These are phyloP conservation scores for Aphanomyces cochlioides DNA, from an alignment of 352 stramenopile genomes.

Conservation along the genomic window DNA sequence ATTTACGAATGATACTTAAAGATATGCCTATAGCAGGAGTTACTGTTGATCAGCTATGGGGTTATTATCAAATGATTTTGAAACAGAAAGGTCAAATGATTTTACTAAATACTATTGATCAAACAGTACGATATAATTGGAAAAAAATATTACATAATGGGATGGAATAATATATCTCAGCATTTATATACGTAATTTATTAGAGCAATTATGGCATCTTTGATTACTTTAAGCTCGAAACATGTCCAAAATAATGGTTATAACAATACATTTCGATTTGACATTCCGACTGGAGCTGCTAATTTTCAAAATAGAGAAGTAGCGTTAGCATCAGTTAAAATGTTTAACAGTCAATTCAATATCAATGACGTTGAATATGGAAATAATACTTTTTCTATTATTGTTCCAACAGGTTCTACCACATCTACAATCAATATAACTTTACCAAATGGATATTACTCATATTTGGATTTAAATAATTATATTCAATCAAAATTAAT, in stretches of 20 bases:
- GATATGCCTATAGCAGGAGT: not conserved
- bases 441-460: conserved; percentile 8
- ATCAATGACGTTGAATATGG: not conserved
- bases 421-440: not conserved
- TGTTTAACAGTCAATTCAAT: conserved; percentile 3
- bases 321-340: not conserved
- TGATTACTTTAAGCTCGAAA: not conserved
- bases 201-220: not conserved
- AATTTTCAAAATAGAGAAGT: conserved; percentile 2
- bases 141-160: not conserved
- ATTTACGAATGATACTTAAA: not conserved
- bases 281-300: not conserved
- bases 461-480: not conserved
- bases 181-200: not conserved
- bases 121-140: not conserved
- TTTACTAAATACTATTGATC: not conserved
- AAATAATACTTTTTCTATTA: conserved; percentile 5
- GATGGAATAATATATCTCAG: not conserved
- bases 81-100: not conserved
- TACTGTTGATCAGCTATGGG: not conserved
- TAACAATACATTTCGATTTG: not conserved
- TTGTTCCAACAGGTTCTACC: not conserved
- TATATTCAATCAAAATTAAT: not conserved
- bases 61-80: not conserved
- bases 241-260: not conserved